Conservation (phyloP, 2,329 filamentous ascomycete species). For the Emmonsiellopsis sp. region DNA sequence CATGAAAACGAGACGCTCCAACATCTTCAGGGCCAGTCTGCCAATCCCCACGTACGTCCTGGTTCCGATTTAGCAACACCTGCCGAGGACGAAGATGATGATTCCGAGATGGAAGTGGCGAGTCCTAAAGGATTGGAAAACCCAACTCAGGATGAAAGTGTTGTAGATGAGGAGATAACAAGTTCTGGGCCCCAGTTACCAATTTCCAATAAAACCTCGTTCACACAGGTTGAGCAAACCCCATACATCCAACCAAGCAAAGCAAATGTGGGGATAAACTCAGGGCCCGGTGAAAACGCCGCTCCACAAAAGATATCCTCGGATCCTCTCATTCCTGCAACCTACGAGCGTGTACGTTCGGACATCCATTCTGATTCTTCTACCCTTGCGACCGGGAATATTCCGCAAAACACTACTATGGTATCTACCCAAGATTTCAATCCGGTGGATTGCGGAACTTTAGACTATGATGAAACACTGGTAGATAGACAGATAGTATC, state of each 20-base stretch:
- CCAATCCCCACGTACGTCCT: neutral
- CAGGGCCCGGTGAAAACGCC: neutral
- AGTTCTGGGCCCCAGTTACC: constrained; percentile 4
- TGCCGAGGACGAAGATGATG: neutral
- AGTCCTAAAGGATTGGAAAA: neutral
- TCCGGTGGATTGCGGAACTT: neutral
- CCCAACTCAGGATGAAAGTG: neutral
- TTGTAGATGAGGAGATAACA: neutral
- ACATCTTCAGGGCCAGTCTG: too few species aligned
- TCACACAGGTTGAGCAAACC: constrained; percentile 9
- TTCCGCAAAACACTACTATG: neutral
- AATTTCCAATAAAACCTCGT: constrained; percentile 2
- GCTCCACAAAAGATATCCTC: neutral
- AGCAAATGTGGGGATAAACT: neutral
- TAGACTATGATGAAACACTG: neutral
- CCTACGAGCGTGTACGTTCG: constrained; percentile 3
- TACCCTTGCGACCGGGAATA: neutral
- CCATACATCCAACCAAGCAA: constrained; percentile 1
- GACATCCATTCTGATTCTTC: neutral
- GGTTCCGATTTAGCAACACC: neutral
- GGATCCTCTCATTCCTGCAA: constrained; percentile 8
- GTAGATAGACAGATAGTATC: constrained; percentile 6
- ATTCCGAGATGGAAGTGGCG: constrained; percentile 3
- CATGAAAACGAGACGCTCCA: neutral
- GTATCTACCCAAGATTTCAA: neutral